Base-by-base conservation (phyloP, 2,329 filamentous ascomycete genomes). In the Aspergillus phoenicis region DNA sequence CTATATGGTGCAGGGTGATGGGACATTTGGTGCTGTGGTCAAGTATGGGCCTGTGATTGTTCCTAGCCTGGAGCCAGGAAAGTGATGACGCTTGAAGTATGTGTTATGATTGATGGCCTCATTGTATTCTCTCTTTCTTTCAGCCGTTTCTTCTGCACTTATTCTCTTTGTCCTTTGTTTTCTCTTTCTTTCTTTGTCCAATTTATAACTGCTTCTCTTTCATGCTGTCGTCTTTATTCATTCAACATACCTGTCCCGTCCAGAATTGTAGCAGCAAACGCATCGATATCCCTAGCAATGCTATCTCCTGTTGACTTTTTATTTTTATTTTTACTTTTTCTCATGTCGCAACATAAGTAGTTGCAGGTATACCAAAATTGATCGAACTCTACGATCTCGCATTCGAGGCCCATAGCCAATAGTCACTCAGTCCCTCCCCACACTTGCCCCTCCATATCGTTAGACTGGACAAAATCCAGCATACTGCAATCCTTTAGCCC, bases 1-100 rank as follows among this genome's bases (percentile, higher is more conserved):
- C 76, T 99, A 97, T 75, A 91, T 99, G 76, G 94, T 99, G 22
- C 95, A 99, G 78, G 93, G 91, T 1, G 94, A 97, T 68, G 90
- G 91, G 0, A 85, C 87, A 1, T 94, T 90, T 76, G 90, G 87
- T 41, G 84, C 85, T 66, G 91, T 95, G 52, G 93, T 95, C 67
- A 99, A 99, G 81, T 99, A 97, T 75, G 95, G 95, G 0, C 95
- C 95, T 10, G 95, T 99, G 15, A 93, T 98, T 77, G 88, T 99
- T 68, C 95, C 95, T 41, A 93, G 89, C 77, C 78, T 94, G 64
- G 91, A 93, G 75, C 89, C 87, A 80, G 90, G 90, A 20, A 80
- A 86, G 69, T 91, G 59, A 65, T n/a, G 47, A 20, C 8, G 17
- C 22, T 51, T 33, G 47, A 5, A 26, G 8, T 17, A 51, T 11